A percentile compares a stretch with the other conserved stretches of the same genome.
These are phyloP conservation scores for Pyrenophora seminiperda DNA, from an alignment of 2,329 filamentous ascomycete genomes.

Conservation along the genomic window DNA sequence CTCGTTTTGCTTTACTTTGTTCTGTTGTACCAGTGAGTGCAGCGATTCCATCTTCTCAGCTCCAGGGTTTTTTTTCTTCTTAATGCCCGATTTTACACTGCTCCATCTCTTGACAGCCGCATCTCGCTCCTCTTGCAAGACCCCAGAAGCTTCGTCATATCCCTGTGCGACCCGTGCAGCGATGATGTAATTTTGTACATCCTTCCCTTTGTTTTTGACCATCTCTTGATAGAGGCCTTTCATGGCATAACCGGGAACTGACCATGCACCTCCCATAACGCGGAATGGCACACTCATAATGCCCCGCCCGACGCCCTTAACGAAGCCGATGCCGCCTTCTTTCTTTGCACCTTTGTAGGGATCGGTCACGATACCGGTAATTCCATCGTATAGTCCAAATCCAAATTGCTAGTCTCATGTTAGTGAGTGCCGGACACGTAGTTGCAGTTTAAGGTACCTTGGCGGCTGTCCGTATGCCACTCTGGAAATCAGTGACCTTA, in stretches of 20 bases:
- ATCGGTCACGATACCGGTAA: slow-evolving; percentile 80
- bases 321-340: slow-evolving; percentile 67
- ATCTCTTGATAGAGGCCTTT: slow-evolving; percentile 82
- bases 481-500: slow-evolving; percentile 77
- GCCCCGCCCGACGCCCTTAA: slow-evolving; percentile 83
- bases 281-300: slow-evolving; percentile 82
- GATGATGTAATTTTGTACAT: slow-evolving; percentile 78
- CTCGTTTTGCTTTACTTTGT: slow-evolving; percentile 42
- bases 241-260: slow-evolving; percentile 79
- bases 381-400: slow-evolving; percentile 78
- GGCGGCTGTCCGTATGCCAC: slow-evolving; percentile 76
- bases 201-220: slow-evolving; percentile 70
- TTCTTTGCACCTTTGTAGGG: slow-evolving; percentile 72
- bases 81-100: slow-evolving; percentile 63
- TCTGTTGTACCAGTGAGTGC: slow-evolving; percentile 50
- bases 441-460: slow-evolving; percentile 55
- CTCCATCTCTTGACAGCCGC: slow-evolving; percentile 71
- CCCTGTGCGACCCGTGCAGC: slow-evolving; percentile 78
- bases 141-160: slow-evolving; percentile 64
- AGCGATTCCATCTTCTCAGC: slow-evolving; percentile 57
- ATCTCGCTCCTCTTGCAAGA: slow-evolving; percentile 63
- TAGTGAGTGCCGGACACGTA: neutral
- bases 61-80: slow-evolving; percentile 59
- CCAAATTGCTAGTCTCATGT: slow-evolving; percentile 64
- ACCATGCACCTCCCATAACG: slow-evolving; percentile 69